Conservation (phyloP, 192 early-diverging fungal species). For the Backusella luteola region DNA sequence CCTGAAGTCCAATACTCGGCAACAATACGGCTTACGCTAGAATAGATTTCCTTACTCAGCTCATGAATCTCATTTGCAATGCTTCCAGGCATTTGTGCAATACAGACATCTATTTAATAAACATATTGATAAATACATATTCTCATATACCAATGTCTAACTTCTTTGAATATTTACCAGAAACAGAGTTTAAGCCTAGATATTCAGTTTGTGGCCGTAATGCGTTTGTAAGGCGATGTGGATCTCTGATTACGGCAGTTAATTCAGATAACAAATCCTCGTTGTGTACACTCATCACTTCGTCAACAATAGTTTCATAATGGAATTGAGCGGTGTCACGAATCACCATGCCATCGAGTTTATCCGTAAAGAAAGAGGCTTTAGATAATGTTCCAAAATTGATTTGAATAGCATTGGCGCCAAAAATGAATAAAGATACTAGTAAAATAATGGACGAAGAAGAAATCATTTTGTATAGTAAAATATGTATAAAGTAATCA, state of each 20-base stretch:
- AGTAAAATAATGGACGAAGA: not conserved
- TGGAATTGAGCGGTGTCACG: not conserved
- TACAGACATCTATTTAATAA: not conserved
- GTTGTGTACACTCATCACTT: constrained; percentile 4
- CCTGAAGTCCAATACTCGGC: not conserved
- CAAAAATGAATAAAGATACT: not conserved
- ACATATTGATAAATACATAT: not conserved
- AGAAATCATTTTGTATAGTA: not conserved
- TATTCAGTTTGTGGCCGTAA: not conserved
- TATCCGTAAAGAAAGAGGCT: not conserved
- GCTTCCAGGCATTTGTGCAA: constrained; percentile 16
- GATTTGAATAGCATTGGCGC: not conserved
- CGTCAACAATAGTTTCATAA: constrained; percentile 11
- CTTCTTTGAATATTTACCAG: not conserved
- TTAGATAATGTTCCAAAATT: not conserved
- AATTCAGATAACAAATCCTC: constrained; percentile 1
- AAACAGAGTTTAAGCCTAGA: not conserved
- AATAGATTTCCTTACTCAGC: constrained; percentile 9
- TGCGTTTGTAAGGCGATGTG: not conserved
- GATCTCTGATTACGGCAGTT: not conserved
- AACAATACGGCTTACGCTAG: not conserved
- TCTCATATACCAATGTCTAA: not conserved
- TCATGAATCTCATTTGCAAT: constrained; percentile 15
- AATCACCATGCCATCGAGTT: not conserved
- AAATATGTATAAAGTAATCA: not conserved